These are phyloP conservation scores for Neonectria sp. DNA, from an alignment of 2,329 filamentous ascomycete genomes.

Conservation along the genomic window DNA sequence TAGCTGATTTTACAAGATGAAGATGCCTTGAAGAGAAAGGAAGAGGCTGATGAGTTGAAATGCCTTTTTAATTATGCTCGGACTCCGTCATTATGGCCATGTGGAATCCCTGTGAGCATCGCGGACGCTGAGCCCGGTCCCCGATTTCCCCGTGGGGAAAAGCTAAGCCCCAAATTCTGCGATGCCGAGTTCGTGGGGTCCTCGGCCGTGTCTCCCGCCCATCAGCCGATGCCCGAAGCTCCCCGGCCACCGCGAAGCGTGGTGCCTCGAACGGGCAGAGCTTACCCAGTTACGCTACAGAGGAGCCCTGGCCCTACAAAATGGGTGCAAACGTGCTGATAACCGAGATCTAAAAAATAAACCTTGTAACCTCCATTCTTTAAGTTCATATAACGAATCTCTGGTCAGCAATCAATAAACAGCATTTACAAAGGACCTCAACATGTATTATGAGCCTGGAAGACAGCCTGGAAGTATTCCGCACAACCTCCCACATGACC, in stretches of 20 bases:
- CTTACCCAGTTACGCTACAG: neutral
- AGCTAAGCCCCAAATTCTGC: neutral
- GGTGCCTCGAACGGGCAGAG: neutral
- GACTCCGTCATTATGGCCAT: too few relatives aligned
- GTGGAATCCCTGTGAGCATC: too few relatives aligned
- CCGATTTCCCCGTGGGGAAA: neutral
- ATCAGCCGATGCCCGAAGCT: neutral
- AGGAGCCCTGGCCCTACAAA: neutral
- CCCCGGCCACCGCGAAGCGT: neutral
- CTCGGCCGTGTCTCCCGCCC: neutral
- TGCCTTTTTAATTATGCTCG: too few relatives aligned
- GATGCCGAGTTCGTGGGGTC: neutral
- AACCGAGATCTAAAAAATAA: too few relatives aligned
- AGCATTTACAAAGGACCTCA: neutral
- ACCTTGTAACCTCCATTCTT: neutral
- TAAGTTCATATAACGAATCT: neutral
- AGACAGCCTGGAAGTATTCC: slow-evolving; percentile 10
- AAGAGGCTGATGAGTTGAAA: too few relatives aligned
- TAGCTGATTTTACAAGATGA: too few relatives aligned
- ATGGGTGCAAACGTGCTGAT: neutral
- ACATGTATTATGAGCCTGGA: slow-evolving; percentile 25
- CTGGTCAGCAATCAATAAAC: neutral
- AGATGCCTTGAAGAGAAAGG: too few relatives aligned
- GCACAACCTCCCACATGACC: slow-evolving; percentile 20
- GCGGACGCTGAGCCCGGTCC: neutral